Evolutionary conservation across 208 protist species (phyloP).

Genomic region (Histomonas meleagridis): DNA sequence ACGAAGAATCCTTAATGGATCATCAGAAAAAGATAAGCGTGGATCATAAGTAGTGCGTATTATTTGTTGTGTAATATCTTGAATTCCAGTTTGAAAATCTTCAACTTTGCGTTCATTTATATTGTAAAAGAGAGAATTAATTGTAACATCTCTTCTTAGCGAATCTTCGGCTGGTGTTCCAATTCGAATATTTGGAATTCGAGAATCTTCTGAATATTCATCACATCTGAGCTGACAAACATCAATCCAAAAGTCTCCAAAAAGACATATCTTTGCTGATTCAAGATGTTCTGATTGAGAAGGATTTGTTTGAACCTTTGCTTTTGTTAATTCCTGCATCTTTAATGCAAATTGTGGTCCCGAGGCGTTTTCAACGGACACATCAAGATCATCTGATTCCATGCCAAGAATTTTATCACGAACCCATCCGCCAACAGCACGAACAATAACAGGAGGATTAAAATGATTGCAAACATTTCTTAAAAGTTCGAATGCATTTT

Average conservation of each 20-base stretch:
- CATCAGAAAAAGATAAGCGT: conserved; percentile 50
- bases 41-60: conserved; percentile 49
- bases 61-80: neutral
- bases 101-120: conserved; percentile 63
- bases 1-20: conserved; percentile 54
- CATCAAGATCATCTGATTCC: conserved; percentile 86
- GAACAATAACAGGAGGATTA: conserved; percentile 36
- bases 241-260: neutral
- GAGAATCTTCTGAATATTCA: neutral
- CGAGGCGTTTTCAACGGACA: conserved; percentile 71
- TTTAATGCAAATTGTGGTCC: neutral
- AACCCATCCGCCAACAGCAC: conserved; percentile 86
- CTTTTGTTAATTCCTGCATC: neutral
- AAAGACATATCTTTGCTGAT: neutral
- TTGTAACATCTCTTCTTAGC: conserved; percentile 83
- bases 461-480: neutral
- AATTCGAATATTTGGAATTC: conserved; percentile 34
- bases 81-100: conserved; percentile 7
- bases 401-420: conserved; percentile 74
- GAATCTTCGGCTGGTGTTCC: conserved; percentile 75
- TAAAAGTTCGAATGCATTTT: neutral
- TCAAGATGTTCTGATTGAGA: neutral
- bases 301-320: neutral
- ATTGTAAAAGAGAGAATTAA: conserved; percentile 97
- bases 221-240: conserved; percentile 16